Conservation (phyloP, 805 yeast species). For the Candida lessepsii region DNA sequence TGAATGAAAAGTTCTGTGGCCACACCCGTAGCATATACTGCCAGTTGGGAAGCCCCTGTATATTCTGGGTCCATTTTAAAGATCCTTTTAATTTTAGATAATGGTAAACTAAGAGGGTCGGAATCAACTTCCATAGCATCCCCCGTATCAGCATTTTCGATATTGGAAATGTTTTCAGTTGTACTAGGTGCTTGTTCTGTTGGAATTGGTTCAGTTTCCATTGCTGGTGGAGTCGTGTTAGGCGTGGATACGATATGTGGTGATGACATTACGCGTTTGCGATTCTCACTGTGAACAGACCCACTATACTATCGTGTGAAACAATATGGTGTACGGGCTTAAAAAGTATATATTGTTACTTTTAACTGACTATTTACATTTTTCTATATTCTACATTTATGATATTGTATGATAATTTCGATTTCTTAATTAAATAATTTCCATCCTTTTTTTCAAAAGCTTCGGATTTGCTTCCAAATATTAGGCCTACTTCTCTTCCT, state of each 20-base stretch:
- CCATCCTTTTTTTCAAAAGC: too few relatives aligned
- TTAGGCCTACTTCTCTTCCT: neutral
- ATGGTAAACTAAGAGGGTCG: slow-evolving; percentile 47
- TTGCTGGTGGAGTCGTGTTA: slow-evolving; percentile 22
- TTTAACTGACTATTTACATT: slow-evolving; percentile 2
- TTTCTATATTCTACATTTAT: slow-evolving; percentile 1
- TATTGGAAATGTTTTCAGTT: slow-evolving; percentile 9
- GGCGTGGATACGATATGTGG: slow-evolving; percentile 16
- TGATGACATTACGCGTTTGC: slow-evolving; percentile 13
- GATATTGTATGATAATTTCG: too few relatives aligned
- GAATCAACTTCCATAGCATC: slow-evolving; percentile 22
- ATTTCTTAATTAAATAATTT: too few relatives aligned
- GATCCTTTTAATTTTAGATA: slow-evolving; percentile 67
- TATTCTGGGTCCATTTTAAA: slow-evolving; percentile 77
- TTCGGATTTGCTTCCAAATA: too few relatives aligned
- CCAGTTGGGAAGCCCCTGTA: slow-evolving; percentile 61
- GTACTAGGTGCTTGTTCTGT: slow-evolving; percentile 1
- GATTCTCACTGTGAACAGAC: slow-evolving; percentile 13
- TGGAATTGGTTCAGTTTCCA: slow-evolving; percentile 4
- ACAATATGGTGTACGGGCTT: too few relatives aligned
- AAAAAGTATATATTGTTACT: too few relatives aligned
- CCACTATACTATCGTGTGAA: too few relatives aligned
- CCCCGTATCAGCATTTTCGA: slow-evolving; percentile 9
- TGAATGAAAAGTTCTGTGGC: slow-evolving; percentile 76
- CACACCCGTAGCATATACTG: slow-evolving; percentile 73